Percentiles rank a stretch among this genome's conserved stretches.
Evolutionary conservation across 108 stramenopile genomes (phyloP).

Genomic region (Epipyxis sp.): DNA sequence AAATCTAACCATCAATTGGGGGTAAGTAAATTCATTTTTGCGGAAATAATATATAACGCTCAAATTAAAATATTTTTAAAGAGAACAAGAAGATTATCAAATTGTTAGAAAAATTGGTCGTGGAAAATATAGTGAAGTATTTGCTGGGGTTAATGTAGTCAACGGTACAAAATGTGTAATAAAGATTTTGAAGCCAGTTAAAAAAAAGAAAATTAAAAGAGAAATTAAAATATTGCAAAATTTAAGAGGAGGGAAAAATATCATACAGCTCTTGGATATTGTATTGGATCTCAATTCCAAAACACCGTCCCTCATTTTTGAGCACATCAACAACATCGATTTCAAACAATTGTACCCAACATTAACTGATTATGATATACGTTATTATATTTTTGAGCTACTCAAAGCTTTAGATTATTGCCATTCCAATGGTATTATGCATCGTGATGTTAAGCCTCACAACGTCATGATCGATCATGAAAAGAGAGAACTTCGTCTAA

Average conservation of each 20-base stretch:
- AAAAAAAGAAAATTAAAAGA: constrained; percentile 99
- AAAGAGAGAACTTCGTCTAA: constrained; percentile 89
- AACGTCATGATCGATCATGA: constrained; percentile 99
- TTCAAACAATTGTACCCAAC: constrained; percentile 99
- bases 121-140: constrained; percentile 98
- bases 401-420: constrained; percentile 98
- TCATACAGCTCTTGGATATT: constrained; percentile 97
- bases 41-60: neutral
- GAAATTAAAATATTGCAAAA: constrained; percentile 99
- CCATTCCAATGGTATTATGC: constrained; percentile 99
- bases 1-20: constrained; percentile 94
- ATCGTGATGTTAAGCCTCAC: constrained; percentile 99
- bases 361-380: constrained; percentile 93
- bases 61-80: neutral
- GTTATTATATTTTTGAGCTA: constrained; percentile 98
- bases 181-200: constrained; percentile 99
- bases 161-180: constrained; percentile 96
- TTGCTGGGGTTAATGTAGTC: constrained; percentile 91
- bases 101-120: constrained; percentile 97
- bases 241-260: constrained; percentile 98
- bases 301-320: constrained; percentile 96
- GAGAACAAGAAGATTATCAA: constrained; percentile 96
- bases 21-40: constrained; percentile 36
- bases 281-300: constrained; percentile 98
- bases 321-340: constrained; percentile 99